These are phyloP conservation scores for Cladosporium sp. DNA, from an alignment of 2,329 filamentous ascomycete genomes.

Conservation along the genomic window DNA sequence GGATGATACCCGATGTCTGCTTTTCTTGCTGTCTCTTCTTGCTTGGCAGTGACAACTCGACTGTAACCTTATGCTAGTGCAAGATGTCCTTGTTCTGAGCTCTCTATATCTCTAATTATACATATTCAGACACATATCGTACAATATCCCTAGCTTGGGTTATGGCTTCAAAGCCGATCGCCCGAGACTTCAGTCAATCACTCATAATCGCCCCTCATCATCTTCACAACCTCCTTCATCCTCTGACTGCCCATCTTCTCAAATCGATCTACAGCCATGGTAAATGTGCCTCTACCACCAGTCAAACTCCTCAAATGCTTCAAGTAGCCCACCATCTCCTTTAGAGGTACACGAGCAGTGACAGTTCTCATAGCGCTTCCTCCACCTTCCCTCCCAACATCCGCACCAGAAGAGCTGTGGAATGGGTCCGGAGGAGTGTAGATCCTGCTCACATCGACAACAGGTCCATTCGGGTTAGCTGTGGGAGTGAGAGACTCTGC, in stretches of 20 bases:
- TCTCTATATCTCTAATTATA: too few relatives aligned
- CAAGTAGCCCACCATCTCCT: constrained; percentile 95
- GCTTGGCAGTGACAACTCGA: too few relatives aligned
- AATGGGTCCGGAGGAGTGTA: constrained; percentile 90
- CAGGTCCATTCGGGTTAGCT: constrained; percentile 31
- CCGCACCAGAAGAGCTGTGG: constrained; percentile 26
- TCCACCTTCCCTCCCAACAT: constrained; percentile 17
- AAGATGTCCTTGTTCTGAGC: not conserved
- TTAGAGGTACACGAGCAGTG: constrained; percentile 81
- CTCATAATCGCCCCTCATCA: constrained; percentile 24
- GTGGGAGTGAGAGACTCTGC: constrained; percentile 13
- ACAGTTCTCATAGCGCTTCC: constrained; percentile 52
- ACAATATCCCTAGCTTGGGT: too few relatives aligned
- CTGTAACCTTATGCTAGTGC: not conserved
- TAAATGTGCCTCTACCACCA: constrained; percentile 73
- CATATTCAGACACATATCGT: not conserved
- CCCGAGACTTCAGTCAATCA: not conserved
- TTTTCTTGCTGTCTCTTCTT: too few relatives aligned
- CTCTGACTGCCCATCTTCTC: constrained; percentile 61
- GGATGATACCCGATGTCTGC: not conserved
- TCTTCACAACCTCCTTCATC: constrained; percentile 51
- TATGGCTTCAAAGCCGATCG: too few relatives aligned
- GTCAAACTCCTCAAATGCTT: constrained; percentile 86
- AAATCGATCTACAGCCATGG: constrained; percentile 70
- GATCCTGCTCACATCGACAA: constrained; percentile 68